A percentile compares a stretch with the other conserved stretches of the same genome.
Conservation (phyloP, 2,329 filamentous ascomycete genomes). For the Elsinoe necatrix region DNA sequence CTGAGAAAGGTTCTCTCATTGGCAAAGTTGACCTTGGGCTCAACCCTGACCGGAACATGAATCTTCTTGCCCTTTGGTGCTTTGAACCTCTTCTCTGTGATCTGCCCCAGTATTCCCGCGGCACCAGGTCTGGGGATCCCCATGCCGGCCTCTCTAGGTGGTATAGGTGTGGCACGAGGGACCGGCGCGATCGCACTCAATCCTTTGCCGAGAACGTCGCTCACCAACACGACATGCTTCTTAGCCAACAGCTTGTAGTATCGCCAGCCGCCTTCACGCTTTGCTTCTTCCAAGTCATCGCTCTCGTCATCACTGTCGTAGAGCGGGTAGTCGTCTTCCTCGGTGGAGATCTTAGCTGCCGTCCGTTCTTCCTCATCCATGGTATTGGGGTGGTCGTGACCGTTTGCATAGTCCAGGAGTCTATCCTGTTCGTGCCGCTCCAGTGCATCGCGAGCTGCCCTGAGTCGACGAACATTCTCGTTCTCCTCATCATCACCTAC, state of each 20-base stretch:
- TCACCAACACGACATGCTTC: constrained; percentile 43
- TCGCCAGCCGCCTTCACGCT: constrained; percentile 64
- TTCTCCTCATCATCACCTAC: constrained; percentile 33
- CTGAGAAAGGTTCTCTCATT: constrained; percentile 92
- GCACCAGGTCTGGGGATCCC: constrained; percentile 34
- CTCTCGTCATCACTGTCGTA: constrained; percentile 77
- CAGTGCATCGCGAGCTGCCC: constrained; percentile 43
- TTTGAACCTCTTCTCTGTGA: constrained; percentile 48
- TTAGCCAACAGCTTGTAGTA: constrained; percentile 54
- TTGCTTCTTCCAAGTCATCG: constrained; percentile 69
- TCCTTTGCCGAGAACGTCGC: constrained; percentile 27
- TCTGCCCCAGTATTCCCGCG: constrained; percentile 23
- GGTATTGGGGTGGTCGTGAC: constrained; percentile 33
- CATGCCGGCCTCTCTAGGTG: constrained; percentile 31
- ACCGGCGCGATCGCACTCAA: constrained; percentile 30
- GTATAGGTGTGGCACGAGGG: constrained; percentile 38
- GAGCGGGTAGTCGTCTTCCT: constrained; percentile 65
- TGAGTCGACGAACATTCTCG: constrained; percentile 40
- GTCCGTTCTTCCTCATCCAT: constrained; percentile 81
- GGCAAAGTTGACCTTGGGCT: constrained; percentile 96
- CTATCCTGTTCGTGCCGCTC: constrained; percentile 43
- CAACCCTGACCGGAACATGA: constrained; percentile 88
- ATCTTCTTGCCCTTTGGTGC: constrained; percentile 79
- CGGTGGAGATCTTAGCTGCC: constrained; percentile 46
- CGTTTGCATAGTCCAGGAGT: constrained; percentile 37